Base-by-base conservation (phyloP, 225 moss, liverwort and hornwort genomes). In the Lunularia cruciata region DNA sequence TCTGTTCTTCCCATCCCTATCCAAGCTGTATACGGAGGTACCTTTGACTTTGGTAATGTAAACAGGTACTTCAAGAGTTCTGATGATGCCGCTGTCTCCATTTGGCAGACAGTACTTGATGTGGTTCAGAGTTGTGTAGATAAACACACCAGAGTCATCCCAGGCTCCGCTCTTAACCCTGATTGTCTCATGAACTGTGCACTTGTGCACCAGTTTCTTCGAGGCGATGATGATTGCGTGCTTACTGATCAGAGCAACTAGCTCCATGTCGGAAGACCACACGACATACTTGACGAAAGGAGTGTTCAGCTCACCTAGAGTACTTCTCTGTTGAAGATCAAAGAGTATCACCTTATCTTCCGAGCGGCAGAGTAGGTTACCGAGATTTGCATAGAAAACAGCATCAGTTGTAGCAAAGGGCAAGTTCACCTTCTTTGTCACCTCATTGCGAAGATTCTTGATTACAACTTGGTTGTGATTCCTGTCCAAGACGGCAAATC, bases 101-200 rank as follows among this genome's bases (percentile, higher is more conserved):
- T 98, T 98, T 3, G 96, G 96, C 73, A 98, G 77, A 57, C 92
- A 98, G 52, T 98, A 98, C 83, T 98, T 98, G 76, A 98, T 98
- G 63, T 98, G 96, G 71, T 98, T 98, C 57, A 98, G 79, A 28
- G 96, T 98, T 35, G 96, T 92, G 64, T 93, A 98, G 6, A 98
- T 85, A 57, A 98, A 98, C 13, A 98, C 89, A 53, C 96, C 96
- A 39, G 92, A 92, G 32, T 92, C 96, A 75, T 98, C 96, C 96
- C 96, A 98, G 27, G 96, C 92, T 68, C 96, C 96, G 65, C 96
- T 98, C 72, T 98, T 98, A 59, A 98, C 90, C 33, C 96, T 85
- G 75, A 98, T 98, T 22, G 96, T 93, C 67, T 98, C 96, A 60
- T 98, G 96, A 10, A 98, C 92, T 55, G 96, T 98, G 82, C 90